Conservation (phyloP, 2,329 filamentous ascomycete genomes). For the Aspergillus candidus region DNA sequence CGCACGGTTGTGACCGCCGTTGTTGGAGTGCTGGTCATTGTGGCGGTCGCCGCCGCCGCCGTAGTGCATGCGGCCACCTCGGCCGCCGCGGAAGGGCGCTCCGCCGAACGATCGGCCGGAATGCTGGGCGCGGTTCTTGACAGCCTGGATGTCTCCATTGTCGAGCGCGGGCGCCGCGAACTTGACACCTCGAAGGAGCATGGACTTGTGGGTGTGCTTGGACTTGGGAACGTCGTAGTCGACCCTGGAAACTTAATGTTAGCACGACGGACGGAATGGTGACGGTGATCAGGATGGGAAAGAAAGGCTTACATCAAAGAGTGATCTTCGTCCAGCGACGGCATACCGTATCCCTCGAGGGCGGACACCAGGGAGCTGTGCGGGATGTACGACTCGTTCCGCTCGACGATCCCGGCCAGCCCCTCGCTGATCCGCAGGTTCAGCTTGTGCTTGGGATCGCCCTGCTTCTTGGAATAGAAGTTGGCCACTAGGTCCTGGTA, state of each 20-base stretch:
- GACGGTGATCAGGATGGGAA: neutral
- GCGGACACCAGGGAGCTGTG: constrained; percentile 76
- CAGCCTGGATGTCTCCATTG: constrained; percentile 65
- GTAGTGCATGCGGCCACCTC: constrained; percentile 52
- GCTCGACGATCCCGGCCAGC: constrained; percentile 71
- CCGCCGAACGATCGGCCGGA: constrained; percentile 66
- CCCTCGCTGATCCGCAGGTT: constrained; percentile 71
- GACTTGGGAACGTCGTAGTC: constrained; percentile 75
- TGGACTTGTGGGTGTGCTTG: constrained; percentile 76
- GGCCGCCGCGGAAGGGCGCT: constrained; percentile 51
- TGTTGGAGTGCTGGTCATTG: constrained; percentile 31
- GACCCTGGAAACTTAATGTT: constrained; percentile 53
- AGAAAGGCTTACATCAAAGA: constrained; percentile 65
- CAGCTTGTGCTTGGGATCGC: constrained; percentile 60
- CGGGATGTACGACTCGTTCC: constrained; percentile 76
- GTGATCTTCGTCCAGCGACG: constrained; percentile 74
- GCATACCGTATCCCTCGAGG: constrained; percentile 64
- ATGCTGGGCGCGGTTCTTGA: constrained; percentile 60
- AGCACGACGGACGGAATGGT: constrained; percentile 7
- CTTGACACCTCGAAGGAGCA: constrained; percentile 79
- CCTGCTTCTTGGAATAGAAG: constrained; percentile 89
- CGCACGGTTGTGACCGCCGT: constrained; percentile 21
- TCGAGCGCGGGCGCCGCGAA: constrained; percentile 67
- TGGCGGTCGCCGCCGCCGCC: constrained; percentile 28
- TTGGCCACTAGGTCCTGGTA: constrained; percentile 78